A percentile compares a stretch with the other conserved stretches of the same genome.
Conservation (phyloP, 495 filamentous ascomycete genomes). For the Pyrenula massariospora region DNA sequence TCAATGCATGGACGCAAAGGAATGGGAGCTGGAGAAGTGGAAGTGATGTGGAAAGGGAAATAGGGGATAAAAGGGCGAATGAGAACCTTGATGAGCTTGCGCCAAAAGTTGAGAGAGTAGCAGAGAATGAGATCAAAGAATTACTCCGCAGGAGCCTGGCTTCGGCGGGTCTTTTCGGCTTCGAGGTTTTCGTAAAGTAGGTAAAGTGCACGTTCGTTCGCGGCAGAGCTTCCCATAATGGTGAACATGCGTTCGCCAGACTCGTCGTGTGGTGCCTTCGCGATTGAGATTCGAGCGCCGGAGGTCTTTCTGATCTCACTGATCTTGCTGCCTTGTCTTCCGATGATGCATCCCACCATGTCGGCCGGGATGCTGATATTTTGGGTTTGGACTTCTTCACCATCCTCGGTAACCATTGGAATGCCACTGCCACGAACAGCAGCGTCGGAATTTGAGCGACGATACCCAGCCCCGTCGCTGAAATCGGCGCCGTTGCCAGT, state of each 20-base stretch:
- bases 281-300: slow-evolving; percentile 93
- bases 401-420: slow-evolving; percentile 82
- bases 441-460: slow-evolving; percentile 69
- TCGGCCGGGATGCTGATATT: slow-evolving; percentile 98
- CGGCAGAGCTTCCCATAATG: slow-evolving; percentile 83
- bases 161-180: slow-evolving; percentile 94
- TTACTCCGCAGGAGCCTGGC: slow-evolving; percentile 65
- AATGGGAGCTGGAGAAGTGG: not conserved
- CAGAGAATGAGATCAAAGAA: not conserved
- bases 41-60: not conserved
- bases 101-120: not conserved
- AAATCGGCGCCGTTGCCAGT: slow-evolving; percentile 97
- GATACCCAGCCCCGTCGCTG: slow-evolving; percentile 62
- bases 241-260: slow-evolving; percentile 99
- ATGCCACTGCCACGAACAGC: slow-evolving; percentile 50
- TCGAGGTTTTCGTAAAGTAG: slow-evolving; percentile 97
- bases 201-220: slow-evolving; percentile 91
- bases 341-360: slow-evolving; percentile 99
- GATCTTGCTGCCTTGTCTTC: slow-evolving; percentile 86
- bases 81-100: not conserved
- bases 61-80: not conserved
- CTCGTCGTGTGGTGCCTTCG: slow-evolving; percentile 94
- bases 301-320: slow-evolving; percentile 95
- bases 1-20: not conserved
- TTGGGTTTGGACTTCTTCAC: slow-evolving; percentile 95